Evolutionary conservation across 108 stramenopile genomes (phyloP).

Genomic region (Licmophora abbreviata): DNA sequence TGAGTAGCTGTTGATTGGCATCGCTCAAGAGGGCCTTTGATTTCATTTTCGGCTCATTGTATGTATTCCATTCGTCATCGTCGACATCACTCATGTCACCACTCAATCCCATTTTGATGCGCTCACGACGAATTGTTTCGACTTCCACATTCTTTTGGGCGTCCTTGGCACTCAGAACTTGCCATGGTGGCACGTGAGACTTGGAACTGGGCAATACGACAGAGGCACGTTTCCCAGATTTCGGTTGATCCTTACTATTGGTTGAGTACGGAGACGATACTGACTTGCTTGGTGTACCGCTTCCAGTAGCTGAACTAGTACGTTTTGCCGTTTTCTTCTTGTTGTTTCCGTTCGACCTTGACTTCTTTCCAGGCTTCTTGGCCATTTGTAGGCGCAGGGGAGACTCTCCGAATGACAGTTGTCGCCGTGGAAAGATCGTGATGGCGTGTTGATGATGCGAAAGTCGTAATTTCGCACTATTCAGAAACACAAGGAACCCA

Average conservation of each 20-base stretch:
- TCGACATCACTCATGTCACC: not conserved
- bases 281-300: not conserved
- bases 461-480: no score
- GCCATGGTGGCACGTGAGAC: constrained; percentile 63
- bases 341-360: constrained; percentile 5
- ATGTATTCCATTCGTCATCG: constrained; percentile 14
- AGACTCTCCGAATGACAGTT: no score
- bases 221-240: not conserved
- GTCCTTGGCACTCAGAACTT: constrained; percentile 57
- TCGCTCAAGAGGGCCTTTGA: constrained; percentile 26
- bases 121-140: constrained; percentile 53
- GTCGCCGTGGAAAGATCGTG: no score
- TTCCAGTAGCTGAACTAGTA: not conserved
- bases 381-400: no score
- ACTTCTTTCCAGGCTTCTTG: not conserved
- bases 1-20: constrained; percentile 41
- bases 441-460: no score
- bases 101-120: constrained; percentile 34
- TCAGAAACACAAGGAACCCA: no score
- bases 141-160: constrained; percentile 47
- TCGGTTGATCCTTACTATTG: constrained; percentile 1
- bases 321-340: constrained; percentile 7
- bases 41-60: constrained; percentile 4
- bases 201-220: not conserved
- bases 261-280: no score